Conservation (phyloP, 306 rosid species). For the Nissolia schottii region DNA sequence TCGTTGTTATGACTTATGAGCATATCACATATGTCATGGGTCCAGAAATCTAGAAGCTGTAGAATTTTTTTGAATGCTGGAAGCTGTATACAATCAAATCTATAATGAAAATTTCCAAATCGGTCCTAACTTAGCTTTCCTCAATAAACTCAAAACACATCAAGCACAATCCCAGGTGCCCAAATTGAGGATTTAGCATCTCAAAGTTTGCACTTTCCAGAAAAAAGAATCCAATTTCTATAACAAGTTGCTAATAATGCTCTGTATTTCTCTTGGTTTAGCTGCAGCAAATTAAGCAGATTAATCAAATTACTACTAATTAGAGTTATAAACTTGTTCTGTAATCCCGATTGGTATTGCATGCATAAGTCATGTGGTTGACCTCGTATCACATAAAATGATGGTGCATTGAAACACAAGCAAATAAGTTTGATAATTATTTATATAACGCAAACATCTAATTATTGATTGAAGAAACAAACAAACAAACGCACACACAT, state of each 20-base stretch:
- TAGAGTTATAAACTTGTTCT: background rate
- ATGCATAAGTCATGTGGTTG: background rate
- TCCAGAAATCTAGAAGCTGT: too few species aligned
- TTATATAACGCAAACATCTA: background rate
- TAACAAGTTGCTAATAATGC: background rate
- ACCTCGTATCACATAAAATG: background rate
- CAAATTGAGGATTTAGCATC: conserved; percentile 23
- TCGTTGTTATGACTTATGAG: background rate
- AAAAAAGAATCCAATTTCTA: conserved; percentile 10
- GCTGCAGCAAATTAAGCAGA: background rate
- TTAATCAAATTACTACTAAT: background rate
- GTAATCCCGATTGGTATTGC: background rate
- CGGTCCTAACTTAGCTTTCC: background rate
- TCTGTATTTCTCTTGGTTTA: background rate
- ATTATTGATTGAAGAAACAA: conserved; percentile 9
- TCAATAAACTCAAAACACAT: background rate
- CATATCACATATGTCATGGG: background rate
- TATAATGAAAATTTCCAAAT: background rate
- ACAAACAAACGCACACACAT: too few species aligned
- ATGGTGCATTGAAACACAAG: background rate
- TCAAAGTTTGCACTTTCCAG: background rate
- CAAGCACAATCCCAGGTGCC: conserved; percentile 7
- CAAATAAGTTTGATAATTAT: background rate
- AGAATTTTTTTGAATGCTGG: conserved; percentile 2
- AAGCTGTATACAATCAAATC: background rate